Evolutionary conservation across 1,284 basidiomycete species (phyloP).

Genomic region (Moniliophthora roreri): DNA sequence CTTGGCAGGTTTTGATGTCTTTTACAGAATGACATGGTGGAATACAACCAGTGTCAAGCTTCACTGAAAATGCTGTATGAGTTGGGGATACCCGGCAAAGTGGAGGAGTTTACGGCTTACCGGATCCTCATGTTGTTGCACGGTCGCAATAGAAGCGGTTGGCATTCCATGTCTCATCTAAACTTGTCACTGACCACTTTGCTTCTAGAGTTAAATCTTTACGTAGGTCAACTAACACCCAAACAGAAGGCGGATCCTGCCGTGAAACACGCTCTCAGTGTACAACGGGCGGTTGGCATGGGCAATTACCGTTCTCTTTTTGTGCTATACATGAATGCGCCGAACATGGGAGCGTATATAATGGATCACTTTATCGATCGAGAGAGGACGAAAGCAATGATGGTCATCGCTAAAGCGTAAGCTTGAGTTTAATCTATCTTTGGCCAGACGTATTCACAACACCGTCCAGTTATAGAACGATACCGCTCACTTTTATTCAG

Average conservation of each 20-base stretch:
- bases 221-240: constrained; percentile 93
- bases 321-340: constrained; percentile 80
- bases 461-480: constrained; percentile 67
- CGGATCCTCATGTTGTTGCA: constrained; percentile 96
- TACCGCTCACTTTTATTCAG: constrained; percentile 79
- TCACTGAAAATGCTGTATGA: constrained; percentile 91
- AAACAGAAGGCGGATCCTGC: constrained; percentile 80
- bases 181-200: constrained; percentile 14
- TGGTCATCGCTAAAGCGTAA: constrained; percentile 91
- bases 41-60: constrained; percentile 98
- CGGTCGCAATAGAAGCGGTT: constrained; percentile 92
- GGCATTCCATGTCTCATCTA: constrained; percentile 24
- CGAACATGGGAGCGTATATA: constrained; percentile 98
- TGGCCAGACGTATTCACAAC: background rate
- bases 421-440: constrained; percentile 27
- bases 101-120: constrained; percentile 96
- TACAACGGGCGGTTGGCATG: constrained; percentile 86
- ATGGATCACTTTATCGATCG: constrained; percentile 98
- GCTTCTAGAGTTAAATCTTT: constrained; percentile 84
- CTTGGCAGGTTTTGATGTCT: constrained; percentile 15
- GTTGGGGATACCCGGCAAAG: constrained; percentile 86
- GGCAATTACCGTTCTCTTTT: constrained; percentile 96
- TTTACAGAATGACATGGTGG: constrained; percentile 89
- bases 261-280: constrained; percentile 87
- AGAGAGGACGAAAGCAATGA: constrained; percentile 85